Percentiles rank a stretch among this genome's conserved stretches.
Evolutionary conservation across 371 early-diverging fungal species (phyloP).

Genomic region (Batkoa obscura): DNA sequence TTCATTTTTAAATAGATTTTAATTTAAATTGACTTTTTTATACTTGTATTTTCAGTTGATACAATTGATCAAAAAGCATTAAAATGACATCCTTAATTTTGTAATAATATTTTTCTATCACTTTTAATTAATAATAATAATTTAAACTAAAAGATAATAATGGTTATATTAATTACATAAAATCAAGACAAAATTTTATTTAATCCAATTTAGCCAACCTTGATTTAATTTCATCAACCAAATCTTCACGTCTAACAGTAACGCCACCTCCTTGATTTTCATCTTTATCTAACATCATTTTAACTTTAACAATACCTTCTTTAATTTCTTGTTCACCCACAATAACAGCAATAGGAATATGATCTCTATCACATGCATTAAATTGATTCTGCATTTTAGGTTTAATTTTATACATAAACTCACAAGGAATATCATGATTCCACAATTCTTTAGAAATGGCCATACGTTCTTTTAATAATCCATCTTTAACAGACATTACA

Average conservation of each 20-base stretch:
- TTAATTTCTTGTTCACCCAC: constrained; percentile 72
- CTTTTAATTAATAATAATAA: too few relatives aligned
- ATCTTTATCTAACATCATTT: constrained; percentile 51
- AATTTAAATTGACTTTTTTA: too few relatives aligned
- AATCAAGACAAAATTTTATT: too few relatives aligned
- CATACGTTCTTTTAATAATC: constrained; percentile 88
- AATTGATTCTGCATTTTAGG: constrained; percentile 70
- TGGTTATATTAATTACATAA: too few relatives aligned
- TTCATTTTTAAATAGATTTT: too few relatives aligned
- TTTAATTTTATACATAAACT: constrained; percentile 85
- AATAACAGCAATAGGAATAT: constrained; percentile 77
- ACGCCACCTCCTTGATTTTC: constrained; percentile 26
- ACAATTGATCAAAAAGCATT: too few relatives aligned
- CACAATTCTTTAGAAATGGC: constrained; percentile 65
- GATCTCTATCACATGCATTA: constrained; percentile 57
- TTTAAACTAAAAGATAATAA: too few relatives aligned
- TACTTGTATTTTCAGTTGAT: too few relatives aligned
- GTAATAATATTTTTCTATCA: too few relatives aligned
- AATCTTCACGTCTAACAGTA: constrained; percentile 29
- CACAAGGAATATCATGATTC: constrained; percentile 69
- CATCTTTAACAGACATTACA: constrained; percentile 70
- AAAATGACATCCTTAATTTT: too few relatives aligned
- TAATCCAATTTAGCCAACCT: constrained; percentile 17
- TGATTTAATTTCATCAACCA: constrained; percentile 42
- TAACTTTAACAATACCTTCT: constrained; percentile 59